phyloP scores from a whole-genome alignment of 202 grass and related monocot genomes.

The Schoenoplectus tabernaemontani region DNA sequence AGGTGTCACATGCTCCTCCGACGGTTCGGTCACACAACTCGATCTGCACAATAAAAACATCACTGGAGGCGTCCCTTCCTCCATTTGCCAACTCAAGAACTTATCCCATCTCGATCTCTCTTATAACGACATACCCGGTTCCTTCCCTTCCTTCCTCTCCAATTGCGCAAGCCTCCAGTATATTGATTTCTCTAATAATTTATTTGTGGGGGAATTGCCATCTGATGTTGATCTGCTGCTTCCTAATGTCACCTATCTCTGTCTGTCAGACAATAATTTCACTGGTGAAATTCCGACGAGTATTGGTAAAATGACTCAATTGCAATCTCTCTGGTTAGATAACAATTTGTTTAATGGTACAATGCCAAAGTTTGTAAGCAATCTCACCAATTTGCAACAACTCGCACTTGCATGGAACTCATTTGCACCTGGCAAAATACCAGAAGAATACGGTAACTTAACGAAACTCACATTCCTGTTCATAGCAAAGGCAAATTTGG shows the following conservation, averaged over 20 bases:
- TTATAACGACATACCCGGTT: conserved; percentile 17
- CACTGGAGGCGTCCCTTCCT: conserved; percentile 17
- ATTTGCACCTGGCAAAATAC: conserved; percentile 23
- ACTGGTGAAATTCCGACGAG: conserved; percentile 29
- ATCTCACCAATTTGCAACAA: conserved; percentile 23
- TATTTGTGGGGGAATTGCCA: conserved; percentile 30
- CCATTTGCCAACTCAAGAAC: conserved; percentile 36
- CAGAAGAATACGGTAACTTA: conserved; percentile 37
- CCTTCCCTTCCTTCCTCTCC: conserved; percentile 42
- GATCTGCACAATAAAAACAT: conserved; percentile 12
- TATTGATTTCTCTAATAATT: conserved; percentile 38
- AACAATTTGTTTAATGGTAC: conserved; percentile 24
- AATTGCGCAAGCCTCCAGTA: conserved; percentile 25
- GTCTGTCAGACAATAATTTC: conserved; percentile 25
- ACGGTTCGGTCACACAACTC: conserved; percentile 32
- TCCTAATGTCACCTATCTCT: conserved; percentile 14
- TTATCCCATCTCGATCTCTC: conserved; percentile 36
- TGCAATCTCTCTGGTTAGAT: conserved; percentile 21
- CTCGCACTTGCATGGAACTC: conserved; percentile 14
- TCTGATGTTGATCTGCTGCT: conserved; percentile 19
- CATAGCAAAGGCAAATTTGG: conserved; percentile 2
- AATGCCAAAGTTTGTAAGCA: conserved; percentile 35
- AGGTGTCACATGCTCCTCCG: conserved; percentile 28
- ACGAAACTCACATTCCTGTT: conserved; percentile 8
- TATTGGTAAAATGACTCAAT: conserved; percentile 22